A percentile compares a stretch with the other conserved stretches of the same genome.
Evolutionary conservation across 805 yeast species (phyloP).

Genomic region (Starmera pachycereana): DNA sequence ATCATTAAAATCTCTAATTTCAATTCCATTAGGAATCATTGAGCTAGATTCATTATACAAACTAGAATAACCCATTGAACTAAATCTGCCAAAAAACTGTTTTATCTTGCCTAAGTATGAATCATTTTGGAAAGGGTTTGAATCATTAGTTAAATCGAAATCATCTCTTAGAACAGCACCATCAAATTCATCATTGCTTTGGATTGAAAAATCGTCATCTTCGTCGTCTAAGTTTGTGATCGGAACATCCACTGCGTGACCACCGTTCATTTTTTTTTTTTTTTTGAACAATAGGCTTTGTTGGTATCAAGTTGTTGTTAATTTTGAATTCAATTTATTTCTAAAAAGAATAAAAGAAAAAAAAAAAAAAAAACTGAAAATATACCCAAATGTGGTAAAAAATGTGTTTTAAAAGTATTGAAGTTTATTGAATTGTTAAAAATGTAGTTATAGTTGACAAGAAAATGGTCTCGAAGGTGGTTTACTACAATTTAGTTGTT

Average conservation of each 20-base stretch:
- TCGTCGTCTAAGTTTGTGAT: conserved; percentile 40
- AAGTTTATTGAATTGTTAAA: too few relatives aligned
- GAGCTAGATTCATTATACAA: conserved; percentile 5
- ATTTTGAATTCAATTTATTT: too few relatives aligned
- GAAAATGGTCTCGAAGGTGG: too few relatives aligned
- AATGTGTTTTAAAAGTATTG: too few relatives aligned
- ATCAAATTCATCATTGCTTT: conserved; percentile 12
- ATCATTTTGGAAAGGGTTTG: conserved; percentile 1
- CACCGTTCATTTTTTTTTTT: conserved; percentile 4
- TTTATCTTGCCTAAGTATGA: conserved; percentile 6
- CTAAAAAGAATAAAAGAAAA: too few relatives aligned
- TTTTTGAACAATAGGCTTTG: background rate
- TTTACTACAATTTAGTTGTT: too few relatives aligned
- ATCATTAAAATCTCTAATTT: conserved; percentile 10
- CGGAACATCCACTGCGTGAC: conserved; percentile 41
- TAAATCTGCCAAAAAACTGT: conserved; percentile 2
- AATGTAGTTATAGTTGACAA: too few relatives aligned
- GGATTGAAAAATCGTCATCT: conserved; percentile 22
- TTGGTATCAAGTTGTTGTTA: too few relatives aligned
- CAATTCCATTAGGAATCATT: conserved; percentile 13
- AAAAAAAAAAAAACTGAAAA: too few relatives aligned
- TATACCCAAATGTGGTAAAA: too few relatives aligned
- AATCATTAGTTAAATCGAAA: conserved; percentile 12
- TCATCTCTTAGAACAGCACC: conserved; percentile 15
- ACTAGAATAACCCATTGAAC: conserved; percentile 6